These are phyloP conservation scores for Tulasnella sp. DNA, from an alignment of 768 basidiomycete genomes.

Conservation along the genomic window DNA sequence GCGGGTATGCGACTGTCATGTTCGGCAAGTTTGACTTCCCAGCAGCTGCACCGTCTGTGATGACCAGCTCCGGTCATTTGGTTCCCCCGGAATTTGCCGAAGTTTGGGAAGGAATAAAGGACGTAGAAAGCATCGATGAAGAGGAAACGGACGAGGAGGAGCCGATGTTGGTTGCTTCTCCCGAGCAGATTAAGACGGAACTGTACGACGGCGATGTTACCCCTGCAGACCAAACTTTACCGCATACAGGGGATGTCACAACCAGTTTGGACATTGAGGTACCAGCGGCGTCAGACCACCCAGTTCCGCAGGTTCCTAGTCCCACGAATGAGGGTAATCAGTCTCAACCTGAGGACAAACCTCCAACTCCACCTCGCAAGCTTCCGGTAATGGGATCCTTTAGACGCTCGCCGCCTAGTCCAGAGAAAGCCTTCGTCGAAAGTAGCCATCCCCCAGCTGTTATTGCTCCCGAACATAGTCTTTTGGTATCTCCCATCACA, in stretches of 20 bases:
- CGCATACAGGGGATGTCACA: background rate
- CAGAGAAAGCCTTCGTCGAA: background rate
- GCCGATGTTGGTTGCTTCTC: background rate
- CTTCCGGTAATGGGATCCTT: slow-evolving; percentile 12
- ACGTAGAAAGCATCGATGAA: slow-evolving; percentile 10
- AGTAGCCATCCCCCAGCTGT: background rate
- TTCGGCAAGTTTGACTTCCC: slow-evolving; percentile 24
- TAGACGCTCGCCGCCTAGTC: background rate
- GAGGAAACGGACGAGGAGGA: background rate
- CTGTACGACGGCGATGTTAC: background rate
- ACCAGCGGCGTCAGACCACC: background rate
- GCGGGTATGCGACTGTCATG: slow-evolving; percentile 23
- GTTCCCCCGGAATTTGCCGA: slow-evolving; percentile 7
- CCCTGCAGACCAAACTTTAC: background rate
- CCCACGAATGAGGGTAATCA: background rate
- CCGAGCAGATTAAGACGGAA: background rate
- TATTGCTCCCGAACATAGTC: background rate
- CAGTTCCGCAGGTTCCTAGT: background rate
- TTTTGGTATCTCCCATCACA: background rate
- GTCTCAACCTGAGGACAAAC: background rate
- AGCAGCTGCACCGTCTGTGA: background rate
- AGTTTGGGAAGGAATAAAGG: slow-evolving; percentile 17
- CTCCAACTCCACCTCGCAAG: slow-evolving; percentile 15
- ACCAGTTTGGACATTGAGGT: background rate
- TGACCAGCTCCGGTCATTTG: background rate